phyloP scores from a whole-genome alignment of 306 rosid genomes.

The Mimosa bimucronata region DNA sequence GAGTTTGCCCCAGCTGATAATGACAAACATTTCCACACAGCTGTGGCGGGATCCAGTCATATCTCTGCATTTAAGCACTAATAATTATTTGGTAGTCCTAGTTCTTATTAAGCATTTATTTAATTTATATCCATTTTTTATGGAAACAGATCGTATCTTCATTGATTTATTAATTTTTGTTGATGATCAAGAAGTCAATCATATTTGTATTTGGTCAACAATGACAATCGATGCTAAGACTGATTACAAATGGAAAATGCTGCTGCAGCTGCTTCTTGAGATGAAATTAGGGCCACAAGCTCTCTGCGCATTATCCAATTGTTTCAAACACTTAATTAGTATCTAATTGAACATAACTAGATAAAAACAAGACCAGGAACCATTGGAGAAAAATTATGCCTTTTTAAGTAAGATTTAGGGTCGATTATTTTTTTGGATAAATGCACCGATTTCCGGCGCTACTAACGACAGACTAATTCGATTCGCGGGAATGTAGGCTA shows the following conservation, averaged over 20 bases:
- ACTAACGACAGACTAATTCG: no score
- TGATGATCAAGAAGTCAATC: background rate
- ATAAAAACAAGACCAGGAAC: background rate
- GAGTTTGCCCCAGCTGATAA: background rate
- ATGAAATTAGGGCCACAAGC: background rate
- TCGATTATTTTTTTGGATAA: no score
- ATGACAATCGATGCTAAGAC: background rate
- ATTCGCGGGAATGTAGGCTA: no score
- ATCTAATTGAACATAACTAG: background rate
- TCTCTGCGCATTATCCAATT: background rate
- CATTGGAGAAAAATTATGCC: background rate
- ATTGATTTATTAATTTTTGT: background rate
- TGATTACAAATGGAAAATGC: background rate
- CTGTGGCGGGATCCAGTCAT: background rate
- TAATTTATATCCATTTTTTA: background rate
- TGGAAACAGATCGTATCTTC: background rate
- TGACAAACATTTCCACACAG: background rate
- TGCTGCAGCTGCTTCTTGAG: no score
- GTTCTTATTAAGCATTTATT: background rate
- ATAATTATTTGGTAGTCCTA: background rate
- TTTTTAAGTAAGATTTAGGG: no score
- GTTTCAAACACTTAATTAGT: conserved; percentile 14
- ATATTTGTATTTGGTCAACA: conserved; percentile 6
- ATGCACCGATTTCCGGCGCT: no score
- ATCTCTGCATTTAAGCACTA: background rate